Conservation (phyloP, 2,329 filamentous ascomycete genomes). For the Ceratocystis papillata region DNA sequence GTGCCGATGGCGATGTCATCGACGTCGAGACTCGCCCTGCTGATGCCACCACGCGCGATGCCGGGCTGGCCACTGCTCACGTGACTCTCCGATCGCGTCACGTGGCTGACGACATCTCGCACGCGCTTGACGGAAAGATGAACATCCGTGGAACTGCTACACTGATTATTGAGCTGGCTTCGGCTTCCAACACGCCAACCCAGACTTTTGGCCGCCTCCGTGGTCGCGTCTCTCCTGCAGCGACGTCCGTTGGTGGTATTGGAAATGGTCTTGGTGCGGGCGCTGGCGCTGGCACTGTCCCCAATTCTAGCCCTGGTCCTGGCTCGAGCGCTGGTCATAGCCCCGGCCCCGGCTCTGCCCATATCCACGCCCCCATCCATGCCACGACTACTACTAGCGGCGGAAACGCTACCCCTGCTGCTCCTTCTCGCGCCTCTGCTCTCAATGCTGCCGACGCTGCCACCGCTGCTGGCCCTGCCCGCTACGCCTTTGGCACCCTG, state of each 20-base stretch:
- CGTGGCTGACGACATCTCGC: slow-evolving; percentile 19
- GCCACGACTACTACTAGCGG: background rate
- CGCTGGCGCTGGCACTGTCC: background rate
- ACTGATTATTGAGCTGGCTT: slow-evolving; percentile 20
- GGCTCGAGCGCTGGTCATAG: background rate
- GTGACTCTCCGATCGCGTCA: slow-evolving; percentile 21
- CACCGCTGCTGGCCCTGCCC: background rate
- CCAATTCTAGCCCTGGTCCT: background rate
- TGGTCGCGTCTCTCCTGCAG: slow-evolving; percentile 16
- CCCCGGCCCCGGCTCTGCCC: background rate
- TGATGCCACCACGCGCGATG: slow-evolving; percentile 11
- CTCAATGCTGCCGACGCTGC: background rate
- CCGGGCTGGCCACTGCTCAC: slow-evolving; percentile 16
- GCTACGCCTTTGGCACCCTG: slow-evolving; percentile 18
- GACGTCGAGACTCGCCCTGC: slow-evolving; percentile 18
- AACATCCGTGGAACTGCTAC: slow-evolving; percentile 21
- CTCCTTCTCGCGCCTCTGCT: background rate
- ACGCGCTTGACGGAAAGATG: slow-evolving; percentile 23
- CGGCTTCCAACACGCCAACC: slow-evolving; percentile 21
- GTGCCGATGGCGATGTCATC: slow-evolving; percentile 20
- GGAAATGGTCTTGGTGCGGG: background rate
- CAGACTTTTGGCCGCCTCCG: slow-evolving; percentile 19
- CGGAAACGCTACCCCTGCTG: background rate
- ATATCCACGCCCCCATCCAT: background rate
- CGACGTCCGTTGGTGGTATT: no score